Base-by-base conservation (phyloP, 345 rosid species). In the Aurinia saxatilis region DNA sequence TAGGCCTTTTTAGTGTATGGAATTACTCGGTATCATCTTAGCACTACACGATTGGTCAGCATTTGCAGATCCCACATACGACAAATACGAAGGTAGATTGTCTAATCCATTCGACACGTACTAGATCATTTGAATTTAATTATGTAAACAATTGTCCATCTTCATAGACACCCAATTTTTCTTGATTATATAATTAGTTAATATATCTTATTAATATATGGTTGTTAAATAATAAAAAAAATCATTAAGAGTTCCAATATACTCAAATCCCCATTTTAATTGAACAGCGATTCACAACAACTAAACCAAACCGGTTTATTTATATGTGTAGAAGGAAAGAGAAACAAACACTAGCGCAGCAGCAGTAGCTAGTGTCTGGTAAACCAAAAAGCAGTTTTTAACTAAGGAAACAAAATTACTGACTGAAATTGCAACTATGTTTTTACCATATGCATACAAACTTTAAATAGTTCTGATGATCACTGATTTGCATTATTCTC, bases 281-380 rank as follows among this genome's bases (percentile, higher is more conserved):
- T 12, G 2, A 27, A 30, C 51, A 51, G 3, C 11, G 11, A 50
- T 38, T 29, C 18, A 27, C 49, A 41, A 30, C 35, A 41, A 9
- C 35, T 4, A 25, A 55, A 50, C 67, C 41, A 13, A 46, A 62
- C 57, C 30, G 56, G 63, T 38, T 70, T 62, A 70, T 63, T 62
- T 53, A 69, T 61, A 17, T 47, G n/a, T 8, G 35, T 25, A 53
- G 7, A 7, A 23, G 10, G 12, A 34, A 57, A 58, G 23, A 12
- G 38, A 44, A 50, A 44, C 23, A 25, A 21, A 29, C 34, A n/a
- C n/a, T n/a, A n/a, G n/a, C n/a, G n/a, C 37, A 56, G 1, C 50
- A 56, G 2, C 34, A 39, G 19, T 7, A 47, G 59, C n/a, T 4
- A 41, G 41, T 58, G 51, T 49, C 29, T 8, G 14, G 38, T 31